Percentiles rank a stretch among this genome's conserved stretches.
phyloP scores from a whole-genome alignment of 1,284 basidiomycete species.

The Coniferiporia sulphurascens region DNA sequence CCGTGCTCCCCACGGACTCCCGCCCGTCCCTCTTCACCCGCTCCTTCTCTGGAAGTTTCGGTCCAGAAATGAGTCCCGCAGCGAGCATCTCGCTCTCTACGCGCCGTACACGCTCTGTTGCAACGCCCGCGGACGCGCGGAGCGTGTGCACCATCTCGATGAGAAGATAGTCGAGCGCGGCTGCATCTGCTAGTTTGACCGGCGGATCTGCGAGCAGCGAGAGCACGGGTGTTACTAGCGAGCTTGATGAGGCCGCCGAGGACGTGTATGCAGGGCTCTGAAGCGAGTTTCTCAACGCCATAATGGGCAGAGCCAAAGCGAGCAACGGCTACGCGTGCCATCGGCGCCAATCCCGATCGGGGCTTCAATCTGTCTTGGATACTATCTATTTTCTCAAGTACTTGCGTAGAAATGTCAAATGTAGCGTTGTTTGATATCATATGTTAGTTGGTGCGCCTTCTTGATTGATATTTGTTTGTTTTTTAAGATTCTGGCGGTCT shows the following conservation, averaged over 20 bases:
- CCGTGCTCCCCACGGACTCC: constrained; percentile 48
- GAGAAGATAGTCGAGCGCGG: constrained; percentile 80
- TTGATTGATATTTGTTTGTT: too few relatives aligned
- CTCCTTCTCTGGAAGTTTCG: constrained; percentile 41
- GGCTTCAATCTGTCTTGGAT: too few relatives aligned
- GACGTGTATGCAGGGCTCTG: constrained; percentile 26
- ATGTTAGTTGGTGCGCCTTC: too few relatives aligned
- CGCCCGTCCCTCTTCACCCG: constrained; percentile 41
- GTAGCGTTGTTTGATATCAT: too few relatives aligned
- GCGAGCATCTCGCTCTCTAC: constrained; percentile 72
- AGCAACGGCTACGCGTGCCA: neutral
- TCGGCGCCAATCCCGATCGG: too few relatives aligned
- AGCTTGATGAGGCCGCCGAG: constrained; percentile 29
- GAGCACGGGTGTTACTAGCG: constrained; percentile 35
- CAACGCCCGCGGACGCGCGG: constrained; percentile 64
- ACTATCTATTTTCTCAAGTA: too few relatives aligned
- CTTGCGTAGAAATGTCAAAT: too few relatives aligned
- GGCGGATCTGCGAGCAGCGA: constrained; percentile 58
- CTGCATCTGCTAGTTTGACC: constrained; percentile 59
- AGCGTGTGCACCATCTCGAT: constrained; percentile 76
- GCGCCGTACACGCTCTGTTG: constrained; percentile 56
- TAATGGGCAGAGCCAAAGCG: constrained; percentile 15
- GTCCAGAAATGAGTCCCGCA: constrained; percentile 58
- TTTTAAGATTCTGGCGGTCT: too few relatives aligned
- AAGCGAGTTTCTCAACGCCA: constrained; percentile 33